Evolutionary conservation across 1,284 basidiomycete species (phyloP).

Genomic region (Moesziomyces sp.): DNA sequence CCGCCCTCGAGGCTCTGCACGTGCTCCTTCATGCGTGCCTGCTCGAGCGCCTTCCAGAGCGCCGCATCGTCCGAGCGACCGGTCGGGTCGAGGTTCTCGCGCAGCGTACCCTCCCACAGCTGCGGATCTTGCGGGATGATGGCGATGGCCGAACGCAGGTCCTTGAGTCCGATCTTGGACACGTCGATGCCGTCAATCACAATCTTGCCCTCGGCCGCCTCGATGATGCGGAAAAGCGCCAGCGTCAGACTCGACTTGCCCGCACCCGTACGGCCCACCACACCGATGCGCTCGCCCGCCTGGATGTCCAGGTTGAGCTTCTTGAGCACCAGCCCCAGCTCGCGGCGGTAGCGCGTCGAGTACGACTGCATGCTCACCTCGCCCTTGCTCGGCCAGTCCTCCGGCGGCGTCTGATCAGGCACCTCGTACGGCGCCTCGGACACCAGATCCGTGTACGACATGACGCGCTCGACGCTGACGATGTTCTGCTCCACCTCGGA

Average conservation of each 20-base stretch:
- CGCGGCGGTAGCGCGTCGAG: conserved; percentile 83
- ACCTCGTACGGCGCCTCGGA: conserved; percentile 77
- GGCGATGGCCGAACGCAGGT: conserved; percentile 74
- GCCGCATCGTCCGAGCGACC: conserved; percentile 76
- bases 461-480: conserved; percentile 76
- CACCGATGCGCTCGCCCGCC: conserved; percentile 78
- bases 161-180: conserved; percentile 82
- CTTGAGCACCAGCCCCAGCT: conserved; percentile 81
- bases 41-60: conserved; percentile 83
- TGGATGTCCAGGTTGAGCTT: conserved; percentile 76
- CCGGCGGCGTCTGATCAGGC: conserved; percentile 55
- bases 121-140: conserved; percentile 84
- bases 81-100: conserved; percentile 85
- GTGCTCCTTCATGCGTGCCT: conserved; percentile 78
- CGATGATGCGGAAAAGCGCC: conserved; percentile 70
- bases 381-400: conserved; percentile 81
- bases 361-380: conserved; percentile 82
- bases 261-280: conserved; percentile 84
- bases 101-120: conserved; percentile 84
- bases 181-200: conserved; percentile 86
- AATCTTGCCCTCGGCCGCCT: conserved; percentile 82
- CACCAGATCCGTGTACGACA: conserved; percentile 77
- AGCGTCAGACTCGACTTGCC: conserved; percentile 84
- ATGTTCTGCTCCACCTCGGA: conserved; percentile 95
- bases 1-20: conserved; percentile 78